Evolutionary conservation across 1,284 basidiomycete genomes (phyloP).

Genomic region (Malassezia brasiliensis): DNA sequence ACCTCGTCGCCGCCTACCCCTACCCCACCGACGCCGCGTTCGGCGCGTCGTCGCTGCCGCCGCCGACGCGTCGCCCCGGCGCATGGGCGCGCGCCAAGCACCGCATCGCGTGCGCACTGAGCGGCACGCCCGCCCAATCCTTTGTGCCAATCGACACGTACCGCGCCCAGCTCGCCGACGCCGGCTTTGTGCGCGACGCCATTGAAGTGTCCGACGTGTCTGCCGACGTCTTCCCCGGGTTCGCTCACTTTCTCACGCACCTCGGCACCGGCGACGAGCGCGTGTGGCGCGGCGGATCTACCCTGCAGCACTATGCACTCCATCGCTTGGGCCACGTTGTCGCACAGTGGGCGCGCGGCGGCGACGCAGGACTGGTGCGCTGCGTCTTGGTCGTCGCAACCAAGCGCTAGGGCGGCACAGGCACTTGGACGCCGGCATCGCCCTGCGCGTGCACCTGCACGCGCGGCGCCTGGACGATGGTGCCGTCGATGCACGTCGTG

Average conservation of each 20-base stretch:
- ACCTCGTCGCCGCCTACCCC: conserved; percentile 32
- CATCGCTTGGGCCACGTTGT: conserved; percentile 32
- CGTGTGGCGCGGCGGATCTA: conserved; percentile 29
- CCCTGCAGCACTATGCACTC: conserved; percentile 19
- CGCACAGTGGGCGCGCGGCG: conserved; percentile 30
- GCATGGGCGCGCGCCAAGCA: conserved; percentile 14
- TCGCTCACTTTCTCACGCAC: conserved; percentile 27
- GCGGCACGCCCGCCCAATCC: conserved; percentile 20
- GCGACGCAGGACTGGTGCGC: conserved; percentile 26
- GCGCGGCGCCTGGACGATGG: not conserved
- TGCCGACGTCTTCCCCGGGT: conserved; percentile 32
- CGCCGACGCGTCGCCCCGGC: conserved; percentile 20
- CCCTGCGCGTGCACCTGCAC: not conserved
- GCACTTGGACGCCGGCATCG: not conserved
- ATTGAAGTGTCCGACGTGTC: conserved; percentile 36
- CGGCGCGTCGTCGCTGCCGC: conserved; percentile 9
- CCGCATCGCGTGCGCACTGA: conserved; percentile 18
- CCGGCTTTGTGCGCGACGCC: conserved; percentile 15
- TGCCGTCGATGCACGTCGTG: conserved; percentile 17
- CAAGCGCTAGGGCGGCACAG: not conserved
- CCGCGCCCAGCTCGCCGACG: conserved; percentile 17
- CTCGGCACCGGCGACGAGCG: conserved; percentile 23
- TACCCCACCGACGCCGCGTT: conserved; percentile 18
- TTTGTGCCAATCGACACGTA: conserved; percentile 29
- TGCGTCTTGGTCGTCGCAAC: conserved; percentile 31